These are phyloP conservation scores for Medicago truncatula DNA, from an alignment of 306 rosid species.

Conservation along the genomic window MtrunA17r5.0-ANR NC_053045.1:27430501-27431000, in stretches of 20 bases:
- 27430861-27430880: slow-evolving; percentile 5
- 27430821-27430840: slow-evolving; percentile 13
- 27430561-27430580: background rate
- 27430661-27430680: slow-evolving; percentile 31
- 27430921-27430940: slow-evolving; percentile 71
- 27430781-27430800: slow-evolving; percentile 54
- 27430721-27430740: slow-evolving; percentile 94
- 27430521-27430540: slow-evolving; percentile 29
- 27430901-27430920: slow-evolving; percentile 69
- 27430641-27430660: slow-evolving; percentile 18
- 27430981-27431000: slow-evolving; percentile 38
- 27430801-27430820: slow-evolving; percentile 63
- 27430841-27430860: slow-evolving; percentile 14
- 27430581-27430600: slow-evolving; percentile 3
- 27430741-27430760: slow-evolving; percentile 77
- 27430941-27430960: slow-evolving; percentile 64
- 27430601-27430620: slow-evolving; percentile 13
- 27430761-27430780: slow-evolving; percentile 52
- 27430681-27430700: slow-evolving; percentile 74
- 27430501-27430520: slow-evolving; percentile 2
- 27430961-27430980: slow-evolving; percentile 73
- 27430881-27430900: slow-evolving; percentile 13
- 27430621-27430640: slow-evolving; percentile 18
- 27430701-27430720: slow-evolving; percentile 82
- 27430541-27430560: background rate